Evolutionary conservation across 345 rosid genomes (phyloP), one percentile per base, ranked within the genome.

Genomic region (Sonneratia caseolaris): DNA sequence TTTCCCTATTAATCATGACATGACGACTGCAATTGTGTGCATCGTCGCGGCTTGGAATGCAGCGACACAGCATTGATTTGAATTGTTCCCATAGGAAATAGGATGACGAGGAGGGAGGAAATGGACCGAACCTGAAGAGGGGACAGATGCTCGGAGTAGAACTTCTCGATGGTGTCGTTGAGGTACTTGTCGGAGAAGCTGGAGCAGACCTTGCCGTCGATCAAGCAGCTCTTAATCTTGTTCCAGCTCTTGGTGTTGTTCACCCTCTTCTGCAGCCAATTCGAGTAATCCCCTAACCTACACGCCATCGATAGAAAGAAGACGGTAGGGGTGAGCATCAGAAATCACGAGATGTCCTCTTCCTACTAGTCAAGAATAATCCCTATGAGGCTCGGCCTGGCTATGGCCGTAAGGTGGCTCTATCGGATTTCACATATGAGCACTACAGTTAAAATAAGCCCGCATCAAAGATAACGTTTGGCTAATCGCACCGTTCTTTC

Each of bases 241-340:
- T 57, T 67, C 84, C 84, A 81, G 38, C 71, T 76, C 70, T 76
- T 71, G 37, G 69, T 38, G 47, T 62, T 66, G 42, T 43, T 61
- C 42, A 79, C 75, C 9, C 77, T 61, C 57, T 71, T 66, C 56
- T 70, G 77, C 64, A 81, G 27, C 84, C 84, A 81, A 35, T 74
- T 27, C 35, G 76, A 76, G 71, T 76, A 77, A 70, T 77, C 74
- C 49, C 57, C 75, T 22, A 69, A 45, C 32, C 65, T 64, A 53
- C 69, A 70, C 49, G 35, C 12, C 11, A 32, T 37, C 11, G 14
- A 35, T 35, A 37, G 10, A 21, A 65, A 14, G n/a, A 40, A 65
- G 8, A 65, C 2, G 21, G 36, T 65, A 12, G 32, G 2, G 3
- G 24, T 37, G n/a, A 53, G 57, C 6, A 16, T 13, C 22, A 0